Evolutionary conservation across 1,284 basidiomycete genomes (phyloP).

Genomic region (Marasmius oreades): DNA sequence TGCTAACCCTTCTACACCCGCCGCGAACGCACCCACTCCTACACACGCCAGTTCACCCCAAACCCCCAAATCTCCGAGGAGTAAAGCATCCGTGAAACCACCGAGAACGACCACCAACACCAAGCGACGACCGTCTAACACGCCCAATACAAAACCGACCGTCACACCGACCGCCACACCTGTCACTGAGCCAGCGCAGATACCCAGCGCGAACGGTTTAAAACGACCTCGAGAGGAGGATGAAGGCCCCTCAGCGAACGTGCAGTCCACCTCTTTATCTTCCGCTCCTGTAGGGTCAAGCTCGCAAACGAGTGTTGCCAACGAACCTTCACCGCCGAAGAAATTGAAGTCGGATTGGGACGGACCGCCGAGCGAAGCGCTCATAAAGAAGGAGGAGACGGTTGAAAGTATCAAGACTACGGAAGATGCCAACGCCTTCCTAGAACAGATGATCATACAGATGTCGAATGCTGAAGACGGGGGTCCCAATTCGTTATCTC

Average conservation of each 20-base stretch:
- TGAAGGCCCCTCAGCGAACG: conserved; percentile 15
- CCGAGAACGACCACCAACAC: conserved; percentile 37
- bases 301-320: conserved; percentile 27
- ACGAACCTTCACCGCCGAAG: conserved; percentile 66
- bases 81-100: conserved; percentile 35
- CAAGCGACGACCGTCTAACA: conserved; percentile 33
- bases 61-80: conserved; percentile 52
- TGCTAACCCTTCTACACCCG: conserved; percentile 49
- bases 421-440: conserved; percentile 59
- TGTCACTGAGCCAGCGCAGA: conserved; percentile 18
- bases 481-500: conserved; percentile 39
- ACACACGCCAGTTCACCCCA: conserved; percentile 43
- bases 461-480: conserved; percentile 45
- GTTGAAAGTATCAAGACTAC: conserved; percentile 60
- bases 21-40: conserved; percentile 47
- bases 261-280: conserved; percentile 16
- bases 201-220: conserved; percentile 23
- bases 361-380: conserved; percentile 47
- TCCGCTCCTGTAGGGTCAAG: conserved; percentile 17
- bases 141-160: conserved; percentile 21
- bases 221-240: conserved; percentile 68
- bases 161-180: conserved; percentile 26
- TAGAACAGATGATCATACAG: conserved; percentile 60
- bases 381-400: conserved; percentile 51
- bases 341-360: conserved; percentile 69